phyloP scores from a whole-genome alignment of 2,329 filamentous ascomycete species.

The Penicillium sp. region DNA sequence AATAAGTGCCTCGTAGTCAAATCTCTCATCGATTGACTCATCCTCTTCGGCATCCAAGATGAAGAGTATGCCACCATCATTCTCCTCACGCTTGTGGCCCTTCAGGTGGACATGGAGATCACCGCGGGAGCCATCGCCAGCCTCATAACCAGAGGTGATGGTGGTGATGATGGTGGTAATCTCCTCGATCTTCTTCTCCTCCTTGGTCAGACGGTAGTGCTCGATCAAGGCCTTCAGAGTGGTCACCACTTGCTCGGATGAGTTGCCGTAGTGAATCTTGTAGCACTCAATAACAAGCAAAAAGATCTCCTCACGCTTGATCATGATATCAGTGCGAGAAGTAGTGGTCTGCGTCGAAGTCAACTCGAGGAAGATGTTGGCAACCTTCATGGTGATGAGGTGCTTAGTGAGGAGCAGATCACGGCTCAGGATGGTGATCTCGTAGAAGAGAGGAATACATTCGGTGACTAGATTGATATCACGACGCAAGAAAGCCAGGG shows the following conservation, averaged over 20 bases:
- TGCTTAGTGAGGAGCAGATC: conserved; percentile 43
- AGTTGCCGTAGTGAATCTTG: conserved; percentile 49
- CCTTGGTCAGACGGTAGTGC: conserved; percentile 50
- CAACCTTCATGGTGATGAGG: conserved; percentile 48
- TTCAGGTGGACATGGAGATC: conserved; percentile 32
- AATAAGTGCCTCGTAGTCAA: conserved; percentile 38
- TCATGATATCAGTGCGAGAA: conserved; percentile 36
- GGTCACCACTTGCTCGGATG: conserved; percentile 47
- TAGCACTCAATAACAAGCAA: conserved; percentile 50
- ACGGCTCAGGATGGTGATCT: conserved; percentile 42
- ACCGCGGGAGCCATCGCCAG: conserved; percentile 22
- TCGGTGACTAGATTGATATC: conserved; percentile 30
- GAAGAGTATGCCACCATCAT: conserved; percentile 19
- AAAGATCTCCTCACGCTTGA: conserved; percentile 46
- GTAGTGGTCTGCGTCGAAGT: conserved; percentile 37
- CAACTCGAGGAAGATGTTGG: conserved; percentile 47
- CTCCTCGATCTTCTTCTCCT: conserved; percentile 47
- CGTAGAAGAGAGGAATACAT: conserved; percentile 44
- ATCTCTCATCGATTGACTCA: conserved; percentile 37
- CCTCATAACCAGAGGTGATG: conserved; percentile 21
- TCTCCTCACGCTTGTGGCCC: conserved; percentile 19
- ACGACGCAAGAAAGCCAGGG: conserved; percentile 46
- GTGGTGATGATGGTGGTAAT: conserved; percentile 29
- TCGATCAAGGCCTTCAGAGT: conserved; percentile 48
- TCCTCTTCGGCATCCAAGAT: conserved; percentile 42